A percentile compares a stretch with the other conserved stretches of the same genome.
phyloP scores from a whole-genome alignment of 768 basidiomycete genomes.

The Hebeloma cylindrosporum region DNA sequence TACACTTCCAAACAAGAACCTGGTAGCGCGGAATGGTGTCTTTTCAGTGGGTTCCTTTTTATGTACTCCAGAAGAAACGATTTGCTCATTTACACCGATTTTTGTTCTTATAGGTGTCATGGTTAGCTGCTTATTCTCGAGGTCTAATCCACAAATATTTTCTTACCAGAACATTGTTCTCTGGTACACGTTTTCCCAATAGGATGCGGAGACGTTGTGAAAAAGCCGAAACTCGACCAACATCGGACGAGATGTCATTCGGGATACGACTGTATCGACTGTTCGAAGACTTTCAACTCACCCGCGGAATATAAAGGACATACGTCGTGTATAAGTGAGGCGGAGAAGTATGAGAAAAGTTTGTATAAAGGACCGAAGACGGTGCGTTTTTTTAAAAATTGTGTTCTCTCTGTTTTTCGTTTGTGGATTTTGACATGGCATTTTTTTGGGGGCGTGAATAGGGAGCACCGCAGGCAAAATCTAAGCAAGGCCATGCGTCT shows the following conservation, averaged over 20 bases:
- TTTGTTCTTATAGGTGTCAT: constrained; percentile 56
- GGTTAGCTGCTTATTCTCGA: constrained; percentile 43
- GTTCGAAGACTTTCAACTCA: constrained; percentile 76
- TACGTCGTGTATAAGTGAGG: constrained; percentile 85
- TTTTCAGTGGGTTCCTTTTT: constrained; percentile 27
- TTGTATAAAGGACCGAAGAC: constrained; percentile 80
- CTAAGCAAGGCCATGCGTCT: too few species aligned
- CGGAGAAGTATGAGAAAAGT: constrained; percentile 89
- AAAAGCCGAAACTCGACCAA: constrained; percentile 90
- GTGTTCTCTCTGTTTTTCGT: constrained; percentile 2
- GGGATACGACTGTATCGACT: constrained; percentile 85
- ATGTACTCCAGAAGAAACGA: neutral
- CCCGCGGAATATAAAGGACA: constrained; percentile 80
- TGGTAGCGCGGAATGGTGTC: constrained; percentile 28
- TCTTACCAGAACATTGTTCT: neutral
- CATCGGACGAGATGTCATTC: constrained; percentile 62
- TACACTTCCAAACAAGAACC: neutral
- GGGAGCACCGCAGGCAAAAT: too few species aligned
- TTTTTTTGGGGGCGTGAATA: neutral
- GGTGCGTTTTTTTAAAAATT: constrained; percentile 26
- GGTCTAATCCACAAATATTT: neutral
- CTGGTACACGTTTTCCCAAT: neutral
- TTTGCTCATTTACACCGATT: neutral
- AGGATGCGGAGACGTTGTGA: constrained; percentile 86
- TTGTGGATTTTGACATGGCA: neutral